phyloP scores from a whole-genome alignment of 495 filamentous ascomycete species.

The Trichoderma virens region DNA sequence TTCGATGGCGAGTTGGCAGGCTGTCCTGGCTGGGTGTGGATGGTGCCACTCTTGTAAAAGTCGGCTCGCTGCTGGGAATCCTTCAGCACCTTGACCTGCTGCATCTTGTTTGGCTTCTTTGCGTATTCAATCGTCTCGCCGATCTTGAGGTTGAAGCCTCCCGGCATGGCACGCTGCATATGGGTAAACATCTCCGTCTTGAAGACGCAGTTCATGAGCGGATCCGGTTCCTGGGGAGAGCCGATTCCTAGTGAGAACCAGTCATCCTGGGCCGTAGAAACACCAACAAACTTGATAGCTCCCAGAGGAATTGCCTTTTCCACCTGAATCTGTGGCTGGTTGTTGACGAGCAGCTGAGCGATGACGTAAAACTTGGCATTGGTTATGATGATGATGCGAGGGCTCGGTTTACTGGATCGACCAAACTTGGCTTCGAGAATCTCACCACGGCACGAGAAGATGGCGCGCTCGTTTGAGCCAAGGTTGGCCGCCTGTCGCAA shows the following conservation, averaged over 20 bases:
- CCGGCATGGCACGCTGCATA: conserved; percentile 65
- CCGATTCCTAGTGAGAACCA: conserved; percentile 93
- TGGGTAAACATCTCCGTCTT: conserved; percentile 98
- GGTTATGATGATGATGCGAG: conserved; percentile 79
- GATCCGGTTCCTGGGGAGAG: conserved; percentile 82
- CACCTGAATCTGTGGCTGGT: conserved; percentile 67
- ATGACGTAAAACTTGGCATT: conserved; percentile 80
- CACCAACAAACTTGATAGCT: conserved; percentile 75
- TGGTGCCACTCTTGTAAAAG: conserved; percentile 84
- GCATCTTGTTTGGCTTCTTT: conserved; percentile 94
- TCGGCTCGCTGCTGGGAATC: conserved; percentile 71
- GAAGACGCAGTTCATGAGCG: conserved; percentile 82
- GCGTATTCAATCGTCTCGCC: conserved; percentile 83
- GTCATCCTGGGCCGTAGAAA: conserved; percentile 78
- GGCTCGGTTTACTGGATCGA: conserved; percentile 85
- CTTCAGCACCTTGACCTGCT: conserved; percentile 79
- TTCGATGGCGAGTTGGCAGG: conserved; percentile 73
- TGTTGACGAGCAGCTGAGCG: conserved; percentile 72
- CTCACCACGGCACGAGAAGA: conserved; percentile 90
- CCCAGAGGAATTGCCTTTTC: conserved; percentile 78
- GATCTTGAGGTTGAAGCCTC: conserved; percentile 74
- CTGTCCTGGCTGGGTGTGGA: conserved; percentile 82
- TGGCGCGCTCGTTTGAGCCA: conserved; percentile 56
- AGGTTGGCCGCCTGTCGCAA: conserved; percentile 63
- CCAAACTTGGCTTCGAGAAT: conserved; percentile 88